Percentiles rank a stretch among this genome's conserved stretches.
Conservation (phyloP, 768 basidiomycete species). For the Boletus sp. region DNA sequence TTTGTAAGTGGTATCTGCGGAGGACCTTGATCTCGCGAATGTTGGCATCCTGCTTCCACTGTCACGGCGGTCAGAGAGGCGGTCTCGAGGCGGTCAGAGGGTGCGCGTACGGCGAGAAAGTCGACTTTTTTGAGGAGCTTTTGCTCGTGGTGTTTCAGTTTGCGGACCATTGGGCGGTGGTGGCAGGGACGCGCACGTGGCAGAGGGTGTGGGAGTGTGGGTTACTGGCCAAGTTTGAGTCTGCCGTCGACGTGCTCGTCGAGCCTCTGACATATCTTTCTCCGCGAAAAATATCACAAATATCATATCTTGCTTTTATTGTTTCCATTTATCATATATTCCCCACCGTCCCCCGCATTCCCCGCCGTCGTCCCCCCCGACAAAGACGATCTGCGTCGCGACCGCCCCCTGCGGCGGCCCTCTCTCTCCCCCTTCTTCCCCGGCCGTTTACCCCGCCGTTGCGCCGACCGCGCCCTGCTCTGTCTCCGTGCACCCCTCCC, state of each 20-base stretch:
- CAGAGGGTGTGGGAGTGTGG: conserved; percentile 28
- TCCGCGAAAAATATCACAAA: conserved; percentile 24
- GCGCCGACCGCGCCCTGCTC: conserved; percentile 2
- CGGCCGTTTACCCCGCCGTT: conserved; percentile 2
- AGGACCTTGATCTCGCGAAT: conserved; percentile 90
- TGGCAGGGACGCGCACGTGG: conserved; percentile 28
- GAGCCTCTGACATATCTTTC: conserved; percentile 25
- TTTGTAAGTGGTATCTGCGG: conserved; percentile 92
- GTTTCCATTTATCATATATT: conserved; percentile 12
- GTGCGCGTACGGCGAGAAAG: conserved; percentile 75
- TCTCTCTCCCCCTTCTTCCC: neutral
- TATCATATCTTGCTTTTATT: conserved; percentile 29
- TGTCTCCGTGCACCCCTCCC: neutral
- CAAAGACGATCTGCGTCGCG: conserved; percentile 18
- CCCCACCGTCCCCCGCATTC: neutral
- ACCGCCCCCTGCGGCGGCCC: conserved; percentile 10
- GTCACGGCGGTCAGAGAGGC: conserved; percentile 5
- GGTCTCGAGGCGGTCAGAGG: neutral
- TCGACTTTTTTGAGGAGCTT: conserved; percentile 95
- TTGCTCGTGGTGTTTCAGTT: conserved; percentile 95
- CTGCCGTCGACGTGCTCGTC: conserved; percentile 32
- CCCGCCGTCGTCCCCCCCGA: neutral
- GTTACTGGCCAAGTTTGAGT: conserved; percentile 19
- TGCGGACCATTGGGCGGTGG: conserved; percentile 63
- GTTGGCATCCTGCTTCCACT: conserved; percentile 98